Base-by-base conservation (phyloP, 768 basidiomycete species). In the Boletus sp. region DNA sequence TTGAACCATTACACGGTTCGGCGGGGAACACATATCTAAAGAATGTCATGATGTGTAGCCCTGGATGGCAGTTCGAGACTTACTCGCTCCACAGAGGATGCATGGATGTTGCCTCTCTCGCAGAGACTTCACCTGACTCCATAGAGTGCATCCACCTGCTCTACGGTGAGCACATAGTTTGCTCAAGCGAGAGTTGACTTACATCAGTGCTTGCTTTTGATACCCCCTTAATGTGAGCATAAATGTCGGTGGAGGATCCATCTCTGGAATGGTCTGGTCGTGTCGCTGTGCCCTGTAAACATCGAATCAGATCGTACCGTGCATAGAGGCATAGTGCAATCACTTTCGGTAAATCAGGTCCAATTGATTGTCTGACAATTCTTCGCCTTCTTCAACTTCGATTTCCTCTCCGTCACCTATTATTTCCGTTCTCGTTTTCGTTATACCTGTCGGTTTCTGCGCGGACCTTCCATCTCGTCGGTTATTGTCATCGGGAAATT, bases 11-110 rank as follows among this genome's bases (percentile, higher is more conserved):
- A 24, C 67, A 69, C 4, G 85, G 85, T 58, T 86, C 81, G 17
- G 76, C 72, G 12, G 89, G 88, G 60, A 94, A 92, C 0, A 77
- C 64, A 67, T 92, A 95, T 77, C 93, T 94, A 52, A 10, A 49
- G 17, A 64, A 62, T 61, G 20, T 41, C 11, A 24, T 55, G 41
- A 29, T 53, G 7, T 15, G 33, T 50, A 42, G 15, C 28, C 9
- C 11, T 53, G 47, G 9, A 50, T 53, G 55, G 42, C 18, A 56
- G 35, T 5, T 20, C 4, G 39, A 10, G 9, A 74, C 85, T 66
- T 68, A 98, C 93, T 92, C 84, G 76, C 88, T 88, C 95, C 95
- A 98, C 8, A 98, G 73, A 2, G 96, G 96, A 71, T 98, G 93
- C 82, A 98, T 86, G 5, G 89, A 90, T 15, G 69, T 77, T 14